Percentiles rank a stretch among this genome's conserved stretches.
Evolutionary conservation across 345 rosid species (phyloP).

Genomic region (Linum trigynum): DNA sequence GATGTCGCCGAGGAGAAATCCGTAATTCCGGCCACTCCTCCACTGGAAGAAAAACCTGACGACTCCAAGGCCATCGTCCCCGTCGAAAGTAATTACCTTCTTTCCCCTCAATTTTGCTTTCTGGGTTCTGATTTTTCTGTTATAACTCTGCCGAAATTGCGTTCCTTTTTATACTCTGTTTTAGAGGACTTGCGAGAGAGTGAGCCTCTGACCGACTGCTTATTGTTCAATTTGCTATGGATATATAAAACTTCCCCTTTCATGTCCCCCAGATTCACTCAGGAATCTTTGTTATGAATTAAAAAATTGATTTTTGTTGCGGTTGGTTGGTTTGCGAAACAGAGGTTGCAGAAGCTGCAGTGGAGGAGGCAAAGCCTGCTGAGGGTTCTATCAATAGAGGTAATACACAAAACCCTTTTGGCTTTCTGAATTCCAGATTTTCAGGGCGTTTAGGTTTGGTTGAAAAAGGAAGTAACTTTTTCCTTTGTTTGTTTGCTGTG

Average conservation of each 20-base stretch:
- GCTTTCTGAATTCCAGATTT: background rate
- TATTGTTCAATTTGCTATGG: too few species aligned
- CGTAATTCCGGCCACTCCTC: slow-evolving; percentile 21
- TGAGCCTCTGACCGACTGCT: too few species aligned
- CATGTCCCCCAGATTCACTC: too few species aligned
- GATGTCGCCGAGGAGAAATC: slow-evolving; percentile 40
- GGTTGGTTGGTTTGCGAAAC: background rate
- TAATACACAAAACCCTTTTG: background rate
- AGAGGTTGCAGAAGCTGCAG: slow-evolving; percentile 36
- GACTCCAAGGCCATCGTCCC: slow-evolving; percentile 28
- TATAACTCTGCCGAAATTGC: background rate
- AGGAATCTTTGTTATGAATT: too few species aligned
- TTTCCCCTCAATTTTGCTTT: background rate
- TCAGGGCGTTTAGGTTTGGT: background rate
- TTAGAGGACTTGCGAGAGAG: too few species aligned
- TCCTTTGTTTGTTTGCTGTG: background rate
- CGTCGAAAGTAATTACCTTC: slow-evolving; percentile 24
- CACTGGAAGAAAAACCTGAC: slow-evolving; percentile 24
- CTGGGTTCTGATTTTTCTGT: background rate
- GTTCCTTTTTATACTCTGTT: too few species aligned
- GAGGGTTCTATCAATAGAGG: slow-evolving; percentile 54
- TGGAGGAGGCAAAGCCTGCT: slow-evolving; percentile 19
- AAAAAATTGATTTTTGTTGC: background rate
- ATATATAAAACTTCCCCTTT: too few species aligned
- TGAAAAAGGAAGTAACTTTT: background rate